phyloP scores from a whole-genome alignment of 148 eudicot genomes.

The Simmondsia chinensis region DNA sequence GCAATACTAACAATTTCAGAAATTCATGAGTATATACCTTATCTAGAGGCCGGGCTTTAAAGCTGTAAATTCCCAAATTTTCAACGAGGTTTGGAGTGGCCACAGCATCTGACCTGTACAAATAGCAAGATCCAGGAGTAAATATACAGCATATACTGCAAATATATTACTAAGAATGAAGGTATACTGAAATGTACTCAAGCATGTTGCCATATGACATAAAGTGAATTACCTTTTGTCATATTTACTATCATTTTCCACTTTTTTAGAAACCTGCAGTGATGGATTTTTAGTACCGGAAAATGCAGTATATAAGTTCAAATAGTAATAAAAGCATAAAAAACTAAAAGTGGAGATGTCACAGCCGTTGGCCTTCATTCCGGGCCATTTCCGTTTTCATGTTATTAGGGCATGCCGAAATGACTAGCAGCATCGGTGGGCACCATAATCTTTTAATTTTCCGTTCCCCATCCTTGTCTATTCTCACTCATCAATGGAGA shows the following conservation, averaged over 20 bases:
- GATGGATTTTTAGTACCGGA: not conserved
- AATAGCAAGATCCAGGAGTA: conserved; percentile 2
- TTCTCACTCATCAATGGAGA: too few species aligned
- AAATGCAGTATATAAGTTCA: not conserved
- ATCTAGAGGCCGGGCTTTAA: conserved; percentile 75
- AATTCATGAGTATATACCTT: too few species aligned
- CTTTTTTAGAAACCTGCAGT: conserved; percentile 38
- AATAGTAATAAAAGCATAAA: not conserved
- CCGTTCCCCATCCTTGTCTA: too few species aligned
- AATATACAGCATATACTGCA: not conserved
- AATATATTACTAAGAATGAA: too few species aligned
- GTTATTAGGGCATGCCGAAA: too few species aligned
- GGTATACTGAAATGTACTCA: too few species aligned
- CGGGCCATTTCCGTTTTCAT: too few species aligned
- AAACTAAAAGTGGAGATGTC: too few species aligned
- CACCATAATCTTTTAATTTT: too few species aligned
- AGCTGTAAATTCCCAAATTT: conserved; percentile 26
- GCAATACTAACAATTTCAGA: too few species aligned
- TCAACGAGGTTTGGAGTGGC: conserved; percentile 27
- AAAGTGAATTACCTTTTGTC: conserved; percentile 29
- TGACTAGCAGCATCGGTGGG: too few species aligned
- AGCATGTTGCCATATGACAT: not conserved
- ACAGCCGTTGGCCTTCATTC: too few species aligned
- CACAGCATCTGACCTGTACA: conserved; percentile 25
- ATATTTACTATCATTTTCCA: conserved; percentile 28